Evolutionary conservation across 2,329 filamentous ascomycete genomes (phyloP), one percentile per base, ranked within the genome.

Genomic region (Fusarium ramigenum): DNA sequence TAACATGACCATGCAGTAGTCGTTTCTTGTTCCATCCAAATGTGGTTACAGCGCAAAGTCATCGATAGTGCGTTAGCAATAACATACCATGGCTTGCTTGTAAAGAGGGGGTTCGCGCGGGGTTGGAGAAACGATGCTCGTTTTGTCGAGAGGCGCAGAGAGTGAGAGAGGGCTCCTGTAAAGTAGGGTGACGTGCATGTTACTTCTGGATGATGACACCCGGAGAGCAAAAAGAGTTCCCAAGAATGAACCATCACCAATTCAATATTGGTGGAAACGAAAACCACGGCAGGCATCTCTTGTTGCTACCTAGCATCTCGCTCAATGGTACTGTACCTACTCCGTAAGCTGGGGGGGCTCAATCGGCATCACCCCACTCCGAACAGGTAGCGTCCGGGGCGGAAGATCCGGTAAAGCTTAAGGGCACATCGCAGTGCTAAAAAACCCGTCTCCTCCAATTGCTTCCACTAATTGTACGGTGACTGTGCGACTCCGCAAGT

Each of bases 361-460:
- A 39, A 46, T 43, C 72, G 56, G 50, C 63, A 66, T 72, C 63
- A 69, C 67, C 58, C 57, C 64, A 72, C 73, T 72, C 47, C 63
- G 28, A 46, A 46, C 28, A 61, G 37, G 25, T 57, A 58, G 50
- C 54, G 43, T 72, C 74, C 70, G 75, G 70, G 73, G 66, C 73
- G 75, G 75, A 74, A 73, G 68, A 75, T 66, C 73, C 75, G 73
- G 75, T 54, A 71, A 66, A 70, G 56, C 63, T 63, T 75, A 74
- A 74, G 66, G 69, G 50, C 62, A 50, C 39, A 50, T 52, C 50
- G 39, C 28, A 44, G 30, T 30, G 47, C 40, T 30, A 63, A 34
- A 63, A 34, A 18, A 10, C 25, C 47, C 46, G 40, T 37, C 34
- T 60, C n/a, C 39, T 39, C 40, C 54, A 66, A 25, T 40, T 47